Evolutionary conservation across 495 filamentous ascomycete species (phyloP), one percentile per base, ranked within the genome.

Genomic region (Hypoxylon cercidicola): DNA sequence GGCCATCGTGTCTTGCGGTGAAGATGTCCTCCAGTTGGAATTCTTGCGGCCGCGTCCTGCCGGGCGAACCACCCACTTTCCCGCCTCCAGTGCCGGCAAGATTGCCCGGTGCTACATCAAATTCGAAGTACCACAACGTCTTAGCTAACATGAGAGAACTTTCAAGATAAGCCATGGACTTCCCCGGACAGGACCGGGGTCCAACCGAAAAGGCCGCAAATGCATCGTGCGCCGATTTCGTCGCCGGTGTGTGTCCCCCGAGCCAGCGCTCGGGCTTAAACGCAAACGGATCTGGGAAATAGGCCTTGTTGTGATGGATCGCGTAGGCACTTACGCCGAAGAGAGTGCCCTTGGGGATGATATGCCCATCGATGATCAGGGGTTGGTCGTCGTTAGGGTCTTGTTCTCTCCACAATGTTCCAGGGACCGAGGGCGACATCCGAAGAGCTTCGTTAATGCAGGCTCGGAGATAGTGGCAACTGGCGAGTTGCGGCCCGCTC

Each of bases 181-280:
- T 85, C 1, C 85, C 86, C 51, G 87, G 82, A 47, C 85, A 88
- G 0, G 81, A 81, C 9, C 84, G 74, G 0, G 82, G 79, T 1
- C 86, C 86, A 34, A 86, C 77, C 25, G 81, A 84, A 50, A 88
- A 88, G 0, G 86, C 85, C 25, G 76, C 82, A 67, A 84, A 88
- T 15, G 84, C 82, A 3, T 49, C 66, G 16, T 53, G 54, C 3
- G 59, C 68, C 40, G 12, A 35, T 45, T 46, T 37, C n/a, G 55
- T 40, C 9, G 56, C 9, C 1, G 52, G 57, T 4, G 39, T 1
- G 11, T 50, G 15, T 0, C 25, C 21, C 15, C 43, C 56, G 34
- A 78, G 59, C 78, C 78, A 81, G 23, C 78, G 75, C 53, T 81
- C 77, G 0, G 78, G 78, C n/a, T 49, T 52, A 59, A 74, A 81